A percentile compares a stretch with the other conserved stretches of the same genome.
These are phyloP conservation scores for Detonula confervacea DNA, from an alignment of 352 stramenopile genomes.

Conservation along the genomic window DNA sequence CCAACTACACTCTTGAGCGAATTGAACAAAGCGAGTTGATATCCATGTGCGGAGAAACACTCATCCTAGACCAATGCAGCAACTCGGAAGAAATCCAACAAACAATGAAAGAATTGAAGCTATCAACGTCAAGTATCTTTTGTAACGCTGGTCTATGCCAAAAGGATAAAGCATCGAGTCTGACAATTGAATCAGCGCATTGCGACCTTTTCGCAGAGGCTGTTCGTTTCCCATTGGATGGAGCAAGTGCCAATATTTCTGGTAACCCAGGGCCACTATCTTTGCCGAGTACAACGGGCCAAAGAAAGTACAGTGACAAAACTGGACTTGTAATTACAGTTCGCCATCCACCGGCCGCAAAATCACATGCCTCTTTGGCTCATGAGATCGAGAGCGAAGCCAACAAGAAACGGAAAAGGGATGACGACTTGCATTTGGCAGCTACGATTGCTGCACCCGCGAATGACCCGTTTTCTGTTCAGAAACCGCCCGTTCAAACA, in stretches of 20 bases:
- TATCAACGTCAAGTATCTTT: background rate
- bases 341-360: too few species aligned
- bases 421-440: background rate
- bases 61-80: background rate
- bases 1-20: background rate
- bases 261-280: background rate
- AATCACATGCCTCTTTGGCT: too few species aligned
- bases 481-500: background rate
- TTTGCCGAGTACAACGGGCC: background rate
- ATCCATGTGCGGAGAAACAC: background rate
- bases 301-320: background rate
- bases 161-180: background rate
- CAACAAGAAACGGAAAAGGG: too few species aligned
- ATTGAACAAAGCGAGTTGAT: background rate
- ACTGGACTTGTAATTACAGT: background rate
- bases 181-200: conserved; percentile 8
- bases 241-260: too few species aligned
- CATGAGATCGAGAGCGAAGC: too few species aligned
- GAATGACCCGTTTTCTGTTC: background rate
- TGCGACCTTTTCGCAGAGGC: conserved; percentile 9
- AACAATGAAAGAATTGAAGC: background rate
- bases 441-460: background rate
- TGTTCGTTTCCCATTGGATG: too few species aligned
- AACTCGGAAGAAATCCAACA: background rate
- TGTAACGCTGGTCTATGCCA: background rate